phyloP scores from a whole-genome alignment of 495 filamentous ascomycete genomes.

The Penicillium longicatenatum region DNA sequence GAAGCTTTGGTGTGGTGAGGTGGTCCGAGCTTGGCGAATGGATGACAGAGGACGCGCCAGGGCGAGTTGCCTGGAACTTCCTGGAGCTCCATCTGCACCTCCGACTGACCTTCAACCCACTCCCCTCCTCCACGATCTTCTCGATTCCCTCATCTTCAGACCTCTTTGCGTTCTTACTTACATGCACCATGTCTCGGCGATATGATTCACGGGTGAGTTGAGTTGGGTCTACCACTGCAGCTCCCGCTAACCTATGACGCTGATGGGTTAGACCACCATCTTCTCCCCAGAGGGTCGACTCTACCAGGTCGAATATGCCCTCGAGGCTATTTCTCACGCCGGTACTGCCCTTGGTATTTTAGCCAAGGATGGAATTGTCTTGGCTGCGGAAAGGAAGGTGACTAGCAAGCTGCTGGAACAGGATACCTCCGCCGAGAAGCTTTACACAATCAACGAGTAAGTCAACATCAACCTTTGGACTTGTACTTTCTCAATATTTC shows the following conservation, averaged over 20 bases:
- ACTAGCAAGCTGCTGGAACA: constrained; percentile 99
- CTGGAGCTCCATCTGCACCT: constrained; percentile 23
- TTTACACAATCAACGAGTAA: constrained; percentile 98
- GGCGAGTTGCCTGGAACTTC: constrained; percentile 50
- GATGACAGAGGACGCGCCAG: constrained; percentile 48
- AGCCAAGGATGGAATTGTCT: constrained; percentile 96
- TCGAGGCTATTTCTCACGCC: constrained; percentile 97
- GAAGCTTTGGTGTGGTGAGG: constrained; percentile 37
- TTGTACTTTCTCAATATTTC: not conserved
- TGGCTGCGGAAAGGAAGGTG: constrained; percentile 98
- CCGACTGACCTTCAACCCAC: constrained; percentile 23
- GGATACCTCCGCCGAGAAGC: constrained; percentile 98
- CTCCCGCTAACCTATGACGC: constrained; percentile 53
- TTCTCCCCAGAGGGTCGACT: constrained; percentile 98
- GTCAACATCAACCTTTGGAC: constrained; percentile 20
- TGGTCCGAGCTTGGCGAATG: constrained; percentile 52
- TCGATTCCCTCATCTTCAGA: constrained; percentile 5
- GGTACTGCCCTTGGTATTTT: constrained; percentile 96
- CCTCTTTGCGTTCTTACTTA: constrained; percentile 14
- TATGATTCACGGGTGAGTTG: constrained; percentile 91
- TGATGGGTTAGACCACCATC: constrained; percentile 81
- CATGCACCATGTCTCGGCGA: constrained; percentile 82
- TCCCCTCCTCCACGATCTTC: constrained; percentile 10
- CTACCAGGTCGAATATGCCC: constrained; percentile 98
- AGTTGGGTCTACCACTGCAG: constrained; percentile 29